phyloP scores from a whole-genome alignment of 257 asterid species.

The Mitragyna speciosa region DNA sequence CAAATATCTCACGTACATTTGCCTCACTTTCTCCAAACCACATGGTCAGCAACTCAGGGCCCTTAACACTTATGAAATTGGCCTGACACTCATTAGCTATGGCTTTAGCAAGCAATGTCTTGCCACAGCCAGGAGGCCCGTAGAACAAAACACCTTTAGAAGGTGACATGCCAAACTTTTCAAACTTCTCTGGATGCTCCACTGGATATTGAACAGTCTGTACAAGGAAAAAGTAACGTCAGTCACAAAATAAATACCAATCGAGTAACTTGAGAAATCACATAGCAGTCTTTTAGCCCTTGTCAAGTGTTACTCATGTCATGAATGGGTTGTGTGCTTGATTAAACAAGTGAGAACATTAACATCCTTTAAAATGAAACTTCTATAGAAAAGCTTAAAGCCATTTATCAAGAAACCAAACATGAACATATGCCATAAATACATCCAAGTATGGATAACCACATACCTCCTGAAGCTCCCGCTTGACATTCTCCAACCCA shows the following conservation, averaged over 20 bases:
- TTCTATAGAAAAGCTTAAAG: no score
- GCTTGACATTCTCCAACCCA: conserved; percentile 48
- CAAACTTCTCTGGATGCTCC: neutral
- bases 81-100: conserved; percentile 50
- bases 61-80: conserved; percentile 35
- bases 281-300: neutral
- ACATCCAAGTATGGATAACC: neutral
- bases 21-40: conserved; percentile 53
- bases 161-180: conserved; percentile 1
- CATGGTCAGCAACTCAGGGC: conserved; percentile 40
- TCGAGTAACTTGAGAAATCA: neutral
- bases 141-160: conserved; percentile 43
- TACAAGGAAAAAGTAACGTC: neutral
- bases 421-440: no score
- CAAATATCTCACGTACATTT: conserved; percentile 48
- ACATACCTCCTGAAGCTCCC: conserved; percentile 55
- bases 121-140: conserved; percentile 57
- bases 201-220: neutral
- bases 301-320: neutral
- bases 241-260: neutral
- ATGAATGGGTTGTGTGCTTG: no score
- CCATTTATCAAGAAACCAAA: no score
- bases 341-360: no score
- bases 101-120: conserved; percentile 52
- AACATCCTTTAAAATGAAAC: no score